Percentiles rank a stretch among this genome's conserved stretches.
Evolutionary conservation across 768 basidiomycete species (phyloP).

Genomic region (Solioccasus polychromus): DNA sequence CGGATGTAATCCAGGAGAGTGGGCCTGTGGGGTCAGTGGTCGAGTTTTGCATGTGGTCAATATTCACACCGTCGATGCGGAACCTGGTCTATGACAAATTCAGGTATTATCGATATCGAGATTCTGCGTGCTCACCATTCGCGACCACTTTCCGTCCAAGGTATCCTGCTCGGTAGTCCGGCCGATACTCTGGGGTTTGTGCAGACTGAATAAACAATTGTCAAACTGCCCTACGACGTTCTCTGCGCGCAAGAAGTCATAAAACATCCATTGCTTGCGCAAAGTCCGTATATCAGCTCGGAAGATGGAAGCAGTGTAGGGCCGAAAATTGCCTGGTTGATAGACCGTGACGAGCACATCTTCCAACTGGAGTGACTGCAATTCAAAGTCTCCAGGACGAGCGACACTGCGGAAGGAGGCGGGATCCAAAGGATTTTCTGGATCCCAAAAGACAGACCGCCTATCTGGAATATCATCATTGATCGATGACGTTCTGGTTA

Average conservation of each 20-base stretch:
- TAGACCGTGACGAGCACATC: slow-evolving; percentile 93
- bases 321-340: slow-evolving; percentile 90
- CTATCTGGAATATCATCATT: slow-evolving; percentile 55
- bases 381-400: slow-evolving; percentile 83
- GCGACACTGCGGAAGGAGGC: slow-evolving; percentile 73
- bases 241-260: slow-evolving; percentile 88
- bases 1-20: slow-evolving; percentile 96
- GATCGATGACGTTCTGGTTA: too few relatives aligned
- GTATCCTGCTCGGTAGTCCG: slow-evolving; percentile 83
- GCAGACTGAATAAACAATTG: slow-evolving; percentile 94
- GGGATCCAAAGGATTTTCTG: slow-evolving; percentile 76
- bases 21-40: slow-evolving; percentile 76
- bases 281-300: slow-evolving; percentile 82
- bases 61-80: slow-evolving; percentile 93
- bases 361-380: slow-evolving; percentile 86
- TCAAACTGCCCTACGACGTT: slow-evolving; percentile 97
- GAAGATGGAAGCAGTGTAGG: slow-evolving; percentile 90
- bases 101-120: background rate
- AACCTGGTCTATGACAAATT: slow-evolving; percentile 70
- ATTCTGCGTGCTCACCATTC: slow-evolving; percentile 64
- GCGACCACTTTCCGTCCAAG: slow-evolving; percentile 78
- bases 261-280: slow-evolving; percentile 93
- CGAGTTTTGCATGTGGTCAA: slow-evolving; percentile 90
- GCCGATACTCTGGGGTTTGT: slow-evolving; percentile 94
- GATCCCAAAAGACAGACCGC: slow-evolving; percentile 82